phyloP scores from a whole-genome alignment of 23 red algal genomes.

The Gracilaria caudata region DNA sequence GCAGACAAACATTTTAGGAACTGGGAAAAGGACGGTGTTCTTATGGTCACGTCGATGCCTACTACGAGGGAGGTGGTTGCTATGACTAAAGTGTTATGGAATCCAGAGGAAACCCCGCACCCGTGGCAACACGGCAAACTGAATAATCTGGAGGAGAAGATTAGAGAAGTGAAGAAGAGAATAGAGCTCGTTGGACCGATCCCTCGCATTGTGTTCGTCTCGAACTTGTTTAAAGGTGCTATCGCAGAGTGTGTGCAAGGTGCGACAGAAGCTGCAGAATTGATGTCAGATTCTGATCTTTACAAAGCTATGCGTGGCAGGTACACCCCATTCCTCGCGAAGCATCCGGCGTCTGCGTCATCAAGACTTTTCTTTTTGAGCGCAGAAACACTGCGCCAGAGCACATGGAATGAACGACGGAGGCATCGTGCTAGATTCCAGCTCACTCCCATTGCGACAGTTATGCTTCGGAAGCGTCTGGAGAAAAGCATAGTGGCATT shows the following conservation, averaged over 20 bases:
- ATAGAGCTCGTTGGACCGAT: constrained; percentile 38
- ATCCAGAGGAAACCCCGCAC: constrained; percentile 16
- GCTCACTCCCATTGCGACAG: constrained; percentile 25
- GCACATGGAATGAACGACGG: constrained; percentile 21
- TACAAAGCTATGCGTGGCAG: constrained; percentile 5
- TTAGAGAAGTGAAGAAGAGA: constrained; percentile 12
- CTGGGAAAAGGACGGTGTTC: constrained; percentile 36
- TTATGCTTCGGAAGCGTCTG: constrained; percentile 24
- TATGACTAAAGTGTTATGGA: constrained; percentile 18
- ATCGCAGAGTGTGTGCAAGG: not conserved
- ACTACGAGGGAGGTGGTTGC: not conserved
- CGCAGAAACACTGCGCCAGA: constrained; percentile 5
- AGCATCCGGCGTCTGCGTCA: constrained; percentile 36
- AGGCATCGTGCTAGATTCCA: not conserved
- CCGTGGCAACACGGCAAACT: not conserved
- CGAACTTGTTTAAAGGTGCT: constrained; percentile 4
- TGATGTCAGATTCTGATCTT: constrained; percentile 6
- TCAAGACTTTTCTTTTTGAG: constrained; percentile 29
- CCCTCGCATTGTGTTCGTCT: not conserved
- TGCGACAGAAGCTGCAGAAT: constrained; percentile 1
- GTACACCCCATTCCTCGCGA: constrained; percentile 17
- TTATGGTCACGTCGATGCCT: constrained; percentile 34
- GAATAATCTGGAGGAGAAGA: constrained; percentile 9
- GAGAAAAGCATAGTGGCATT: constrained; percentile 23
- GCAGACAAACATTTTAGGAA: constrained; percentile 17